Base-by-base conservation (phyloP, 148 eudicot genomes). In the Rhododendron vialii region DNA sequence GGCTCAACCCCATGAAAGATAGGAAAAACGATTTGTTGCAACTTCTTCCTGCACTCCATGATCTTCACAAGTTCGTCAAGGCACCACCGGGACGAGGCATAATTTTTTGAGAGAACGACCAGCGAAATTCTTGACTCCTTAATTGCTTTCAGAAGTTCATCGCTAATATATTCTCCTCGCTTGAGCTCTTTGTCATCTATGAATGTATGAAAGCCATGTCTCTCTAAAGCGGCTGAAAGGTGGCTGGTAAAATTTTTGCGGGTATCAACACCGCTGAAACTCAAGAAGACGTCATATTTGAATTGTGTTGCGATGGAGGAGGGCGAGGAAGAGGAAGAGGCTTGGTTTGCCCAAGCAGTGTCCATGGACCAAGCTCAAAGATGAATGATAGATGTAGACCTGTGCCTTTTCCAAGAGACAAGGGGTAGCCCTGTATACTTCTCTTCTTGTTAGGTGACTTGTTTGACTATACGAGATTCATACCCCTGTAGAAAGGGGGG, bases 1-100 rank as follows among this genome's bases (percentile, higher is more conserved):
- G 82, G 82, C 10, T 50, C 63, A 14, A 51, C 24, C 1, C 10
- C 43, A 38, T 80, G 9, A 26, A 50, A 80, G 18, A 80, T 51
- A 3, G 82, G 82, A 2, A 50, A 15, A 51, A 80, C 82, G 7
- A 28, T 48, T 1, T 80, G 82, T 48, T 28, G 38, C 20, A 28
- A 51, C 1, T 20, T 48, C 22, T 30, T 30, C 63, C 26, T 80
- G 63, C 28, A 63, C 69, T 63, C 69, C 69, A 63, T 63, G 69
- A 63, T 63, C 69, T 63, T 63, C 69, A 24, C 82, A 80, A 78
- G 81, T 3, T 80, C 43, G 1, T 80, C 65, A 28, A 80, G 82
- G 63, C 82, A 80, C 82, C 82, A 80, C 15, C 24, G 0, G 1
- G 82, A 80, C 0, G 2, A 0, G 20, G 65, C 82, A 30, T 80